Evolutionary conservation across 768 basidiomycete genomes (phyloP).

Genomic region (Tulasnella sp.): DNA sequence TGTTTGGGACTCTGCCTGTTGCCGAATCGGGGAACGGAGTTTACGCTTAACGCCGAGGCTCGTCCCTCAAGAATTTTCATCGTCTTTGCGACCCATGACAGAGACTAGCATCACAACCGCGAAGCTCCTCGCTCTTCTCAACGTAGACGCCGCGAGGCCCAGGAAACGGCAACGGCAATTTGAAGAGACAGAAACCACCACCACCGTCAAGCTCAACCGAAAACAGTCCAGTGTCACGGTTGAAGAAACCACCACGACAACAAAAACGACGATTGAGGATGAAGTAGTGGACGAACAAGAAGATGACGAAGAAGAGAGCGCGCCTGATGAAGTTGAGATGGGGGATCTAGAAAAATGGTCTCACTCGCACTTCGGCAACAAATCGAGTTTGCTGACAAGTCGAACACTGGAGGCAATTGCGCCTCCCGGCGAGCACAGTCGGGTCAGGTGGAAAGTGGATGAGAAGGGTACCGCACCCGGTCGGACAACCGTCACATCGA

Average conservation of each 20-base stretch:
- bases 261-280: background rate
- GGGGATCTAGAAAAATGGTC: background rate
- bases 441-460: conserved; percentile 26
- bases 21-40: background rate
- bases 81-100: conserved; percentile 15
- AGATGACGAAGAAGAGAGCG: conserved; percentile 29
- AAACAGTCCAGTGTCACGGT: conserved; percentile 29
- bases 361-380: conserved; percentile 20
- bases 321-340: background rate
- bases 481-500: background rate
- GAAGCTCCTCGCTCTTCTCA: conserved; percentile 79
- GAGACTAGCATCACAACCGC: conserved; percentile 52
- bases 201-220: conserved; percentile 54
- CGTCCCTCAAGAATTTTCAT: conserved; percentile 9
- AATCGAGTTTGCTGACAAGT: background rate
- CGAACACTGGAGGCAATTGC: conserved; percentile 22
- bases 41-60: background rate
- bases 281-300: conserved; percentile 27
- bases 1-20: background rate
- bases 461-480: conserved; percentile 7
- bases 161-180: conserved; percentile 49
- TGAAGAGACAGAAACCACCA: conserved; percentile 37
- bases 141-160: conserved; percentile 77
- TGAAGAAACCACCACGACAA: conserved; percentile 23
- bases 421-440: conserved; percentile 14